Evolutionary conservation across 2,329 filamentous ascomycete genomes (phyloP).

Genomic region (Talaromyces albobiverticillius): DNA sequence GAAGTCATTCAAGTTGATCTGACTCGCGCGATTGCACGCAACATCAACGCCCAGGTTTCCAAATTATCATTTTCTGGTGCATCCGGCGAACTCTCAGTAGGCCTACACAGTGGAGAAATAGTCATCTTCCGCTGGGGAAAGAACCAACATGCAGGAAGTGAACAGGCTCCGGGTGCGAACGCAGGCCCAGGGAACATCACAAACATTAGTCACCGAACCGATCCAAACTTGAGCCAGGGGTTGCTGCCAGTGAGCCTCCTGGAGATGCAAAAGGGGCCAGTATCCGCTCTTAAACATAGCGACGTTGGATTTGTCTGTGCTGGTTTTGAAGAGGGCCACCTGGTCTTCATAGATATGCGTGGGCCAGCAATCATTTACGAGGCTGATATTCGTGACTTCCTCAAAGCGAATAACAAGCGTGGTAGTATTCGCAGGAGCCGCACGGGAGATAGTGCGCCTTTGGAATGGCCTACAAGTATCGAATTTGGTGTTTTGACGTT

Average conservation of each 20-base stretch:
- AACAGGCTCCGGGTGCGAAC: slow-evolving; percentile 52
- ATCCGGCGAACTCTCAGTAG: slow-evolving; percentile 81
- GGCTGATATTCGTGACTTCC: slow-evolving; percentile 68
- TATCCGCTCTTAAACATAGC: slow-evolving; percentile 78
- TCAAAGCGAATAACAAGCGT: slow-evolving; percentile 68
- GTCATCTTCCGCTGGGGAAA: slow-evolving; percentile 84
- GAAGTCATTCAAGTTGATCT: slow-evolving; percentile 81
- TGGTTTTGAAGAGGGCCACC: slow-evolving; percentile 76
- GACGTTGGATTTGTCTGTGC: slow-evolving; percentile 89
- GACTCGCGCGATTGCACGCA: slow-evolving; percentile 75
- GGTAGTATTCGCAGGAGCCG: slow-evolving; percentile 64
- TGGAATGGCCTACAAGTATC: slow-evolving; percentile 75
- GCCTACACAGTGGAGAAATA: slow-evolving; percentile 78
- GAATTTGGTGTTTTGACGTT: slow-evolving; percentile 93
- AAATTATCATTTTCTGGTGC: slow-evolving; percentile 75
- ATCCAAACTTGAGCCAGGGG: slow-evolving; percentile 72
- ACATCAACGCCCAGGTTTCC: slow-evolving; percentile 71
- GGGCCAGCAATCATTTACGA: slow-evolving; percentile 82
- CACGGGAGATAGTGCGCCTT: slow-evolving; percentile 45
- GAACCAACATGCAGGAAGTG: slow-evolving; percentile 69
- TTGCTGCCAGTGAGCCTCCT: slow-evolving; percentile 77
- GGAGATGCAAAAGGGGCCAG: slow-evolving; percentile 76
- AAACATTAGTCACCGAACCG: slow-evolving; percentile 69
- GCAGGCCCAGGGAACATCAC: slow-evolving; percentile 68
- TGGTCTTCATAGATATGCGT: slow-evolving; percentile 82